phyloP scores from a whole-genome alignment of 495 filamentous ascomycete genomes.

The Talaromyces adpressus region DNA sequence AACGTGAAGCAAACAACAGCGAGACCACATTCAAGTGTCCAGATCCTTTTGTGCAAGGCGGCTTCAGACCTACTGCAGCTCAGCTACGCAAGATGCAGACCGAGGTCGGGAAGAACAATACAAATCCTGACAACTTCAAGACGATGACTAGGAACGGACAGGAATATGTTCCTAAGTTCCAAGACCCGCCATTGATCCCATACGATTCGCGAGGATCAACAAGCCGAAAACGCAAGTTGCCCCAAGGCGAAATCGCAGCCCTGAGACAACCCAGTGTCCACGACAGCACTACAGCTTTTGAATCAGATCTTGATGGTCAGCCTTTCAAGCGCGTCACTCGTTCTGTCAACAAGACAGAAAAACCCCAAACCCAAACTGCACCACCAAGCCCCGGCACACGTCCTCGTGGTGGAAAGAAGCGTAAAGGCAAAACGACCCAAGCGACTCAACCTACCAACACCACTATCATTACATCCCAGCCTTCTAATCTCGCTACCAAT shows the following conservation, averaged over 20 bases:
- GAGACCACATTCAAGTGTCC: constrained; percentile 14
- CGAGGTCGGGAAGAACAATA: constrained; percentile 25
- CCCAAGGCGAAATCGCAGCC: constrained; percentile 27
- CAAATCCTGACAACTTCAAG: constrained; percentile 35
- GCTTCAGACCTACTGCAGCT: constrained; percentile 37
- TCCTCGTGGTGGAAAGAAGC: constrained; percentile 6
- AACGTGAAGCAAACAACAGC: constrained; percentile 17
- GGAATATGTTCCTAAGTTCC: constrained; percentile 29
- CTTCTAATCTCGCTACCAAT: not conserved
- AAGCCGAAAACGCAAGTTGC: constrained; percentile 39
- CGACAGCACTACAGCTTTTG: constrained; percentile 20
- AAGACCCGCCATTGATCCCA: constrained; percentile 44
- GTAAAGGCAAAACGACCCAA: not conserved
- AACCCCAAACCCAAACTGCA: constrained; percentile 15
- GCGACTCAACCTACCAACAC: not conserved
- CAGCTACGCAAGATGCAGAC: constrained; percentile 32
- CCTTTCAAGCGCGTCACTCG: constrained; percentile 30
- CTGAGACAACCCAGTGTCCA: constrained; percentile 24
- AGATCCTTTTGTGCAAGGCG: constrained; percentile 36
- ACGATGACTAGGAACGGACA: constrained; percentile 24
- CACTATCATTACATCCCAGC: not conserved
- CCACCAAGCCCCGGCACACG: constrained; percentile 8
- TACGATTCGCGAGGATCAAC: constrained; percentile 42
- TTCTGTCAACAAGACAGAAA: constrained; percentile 23
- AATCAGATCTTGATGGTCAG: constrained; percentile 18